Base-by-base conservation (phyloP, 2,329 filamentous ascomycete species). In the Penicillium sclerotigenum region DNA sequence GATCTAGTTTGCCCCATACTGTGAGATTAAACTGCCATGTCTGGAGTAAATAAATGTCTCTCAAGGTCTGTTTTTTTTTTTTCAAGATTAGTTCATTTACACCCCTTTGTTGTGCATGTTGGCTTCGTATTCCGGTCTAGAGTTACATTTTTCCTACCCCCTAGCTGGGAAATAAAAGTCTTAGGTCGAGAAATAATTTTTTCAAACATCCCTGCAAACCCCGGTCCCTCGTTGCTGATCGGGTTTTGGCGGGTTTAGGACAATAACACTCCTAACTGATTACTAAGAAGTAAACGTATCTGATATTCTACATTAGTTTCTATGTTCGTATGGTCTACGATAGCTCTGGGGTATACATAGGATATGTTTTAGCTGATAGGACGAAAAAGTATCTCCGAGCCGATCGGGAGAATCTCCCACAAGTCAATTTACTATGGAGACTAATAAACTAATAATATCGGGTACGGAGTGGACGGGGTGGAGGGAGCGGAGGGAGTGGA, bases 371-470 rank as follows among this genome's bases (percentile, higher is more conserved):
- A n/a, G n/a, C n/a, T n/a, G n/a, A n/a, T n/a, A n/a, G n/a, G n/a
- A n/a, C n/a, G n/a, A n/a, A n/a, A n/a, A n/a, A n/a, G n/a, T n/a
- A n/a, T 28, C 29, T 31, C 33, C 43, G n/a, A 54, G 36, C 22
- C 52, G 52, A 54, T 54, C 36, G 51, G 11, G 10, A 8, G 5
- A 46, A 52, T 26, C 28, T 29, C 24, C n/a, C 18, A n/a, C 20
- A 38, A 13, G 38, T 26, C 8, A 43, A 18, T 11, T 7, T 2
- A 13, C 7, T 26, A 52, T 47, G 26, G 2, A 24, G 26, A 18
- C 51, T 53, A 53, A 47, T 29, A 33, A 53, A 18, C 51, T 53
- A 53, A 47, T 29, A 33, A 53, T 37, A 40, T 14, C 14, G 26
- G n/a, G 18, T 36, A 36, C 33, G 33, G 33, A 36, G 16, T 34